These are phyloP conservation scores for Neurospora sp. DNA, from an alignment of 495 filamentous ascomycete species.

Conservation along the genomic window DNA sequence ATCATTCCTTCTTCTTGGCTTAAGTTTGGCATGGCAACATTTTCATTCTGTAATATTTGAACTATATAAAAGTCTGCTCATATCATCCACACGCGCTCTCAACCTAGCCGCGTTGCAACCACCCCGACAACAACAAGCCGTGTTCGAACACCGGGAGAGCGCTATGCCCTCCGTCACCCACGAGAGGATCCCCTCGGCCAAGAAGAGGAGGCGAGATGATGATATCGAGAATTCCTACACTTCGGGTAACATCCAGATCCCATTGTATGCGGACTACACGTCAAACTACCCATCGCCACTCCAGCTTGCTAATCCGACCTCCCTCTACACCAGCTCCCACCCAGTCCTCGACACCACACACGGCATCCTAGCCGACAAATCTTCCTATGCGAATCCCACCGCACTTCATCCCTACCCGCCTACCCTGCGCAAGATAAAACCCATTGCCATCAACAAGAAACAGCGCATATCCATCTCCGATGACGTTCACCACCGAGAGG, in stretches of 20 bases:
- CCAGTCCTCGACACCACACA: conserved; percentile 4
- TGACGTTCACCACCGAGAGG: conserved; percentile 4
- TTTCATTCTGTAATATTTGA: neutral
- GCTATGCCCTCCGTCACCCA: conserved; percentile 25
- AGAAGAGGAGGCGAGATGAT: conserved; percentile 35
- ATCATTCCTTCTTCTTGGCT: neutral
- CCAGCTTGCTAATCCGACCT: neutral
- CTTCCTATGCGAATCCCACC: conserved; percentile 5
- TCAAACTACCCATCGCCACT: neutral
- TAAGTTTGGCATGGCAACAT: neutral
- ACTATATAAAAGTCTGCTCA: neutral
- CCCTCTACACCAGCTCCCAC: conserved; percentile 7
- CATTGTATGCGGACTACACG: conserved; percentile 20
- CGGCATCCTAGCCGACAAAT: conserved; percentile 3
- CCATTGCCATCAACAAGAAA: conserved; percentile 25
- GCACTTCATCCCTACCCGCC: conserved; percentile 7
- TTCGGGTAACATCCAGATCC: conserved; percentile 12
- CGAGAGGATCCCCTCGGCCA: conserved; percentile 18
- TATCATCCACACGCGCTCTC: neutral
- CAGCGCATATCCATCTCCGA: conserved; percentile 7
- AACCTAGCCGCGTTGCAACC: neutral
- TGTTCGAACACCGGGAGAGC: neutral
- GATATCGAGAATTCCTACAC: conserved; percentile 1
- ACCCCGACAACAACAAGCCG: neutral
- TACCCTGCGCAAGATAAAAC: conserved; percentile 20